Percentiles rank a stretch among this genome's conserved stretches.
These are phyloP conservation scores for Backusella liffmaniae DNA, from an alignment of 192 early-diverging fungal genomes.

Conservation along the genomic window DNA sequence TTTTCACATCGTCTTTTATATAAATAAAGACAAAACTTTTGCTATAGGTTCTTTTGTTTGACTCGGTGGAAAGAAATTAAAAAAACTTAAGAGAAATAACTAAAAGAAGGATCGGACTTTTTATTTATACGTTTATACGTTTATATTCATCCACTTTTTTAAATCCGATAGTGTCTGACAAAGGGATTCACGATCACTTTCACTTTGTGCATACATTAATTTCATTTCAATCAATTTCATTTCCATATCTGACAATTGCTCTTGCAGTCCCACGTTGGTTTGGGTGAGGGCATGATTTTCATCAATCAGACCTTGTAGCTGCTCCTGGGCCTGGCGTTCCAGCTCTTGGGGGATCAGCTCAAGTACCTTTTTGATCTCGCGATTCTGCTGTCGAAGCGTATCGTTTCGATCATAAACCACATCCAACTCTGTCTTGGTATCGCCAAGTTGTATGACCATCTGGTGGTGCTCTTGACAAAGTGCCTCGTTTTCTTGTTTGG, in stretches of 20 bases:
- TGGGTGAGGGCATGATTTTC: slow-evolving; percentile 80
- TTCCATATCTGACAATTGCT: slow-evolving; percentile 64
- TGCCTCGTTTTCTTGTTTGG: slow-evolving; percentile 60
- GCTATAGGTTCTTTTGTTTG: slow-evolving; percentile 8
- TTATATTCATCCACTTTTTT: slow-evolving; percentile 50
- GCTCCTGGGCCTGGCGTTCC: slow-evolving; percentile 57
- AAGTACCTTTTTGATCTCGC: slow-evolving; percentile 56
- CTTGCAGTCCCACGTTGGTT: slow-evolving; percentile 59
- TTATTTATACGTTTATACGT: neutral
- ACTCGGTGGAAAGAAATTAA: slow-evolving; percentile 7
- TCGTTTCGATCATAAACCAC: slow-evolving; percentile 50
- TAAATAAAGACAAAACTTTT: neutral
- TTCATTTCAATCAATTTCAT: slow-evolving; percentile 71
- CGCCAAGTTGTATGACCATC: slow-evolving; percentile 63
- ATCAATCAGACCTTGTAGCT: slow-evolving; percentile 71
- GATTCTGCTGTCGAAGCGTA: slow-evolving; percentile 50
- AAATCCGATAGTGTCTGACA: slow-evolving; percentile 66
- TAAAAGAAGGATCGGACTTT: neutral
- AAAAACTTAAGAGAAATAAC: neutral
- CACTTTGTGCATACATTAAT: slow-evolving; percentile 78
- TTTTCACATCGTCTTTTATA: neutral
- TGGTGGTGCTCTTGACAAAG: slow-evolving; percentile 75
- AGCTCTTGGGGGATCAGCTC: slow-evolving; percentile 51
- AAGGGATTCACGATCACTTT: slow-evolving; percentile 71
- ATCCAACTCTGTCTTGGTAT: slow-evolving; percentile 52